Conservation (phyloP, 1,284 basidiomycete genomes). For the Moesziomyces globuligerus region DNA sequence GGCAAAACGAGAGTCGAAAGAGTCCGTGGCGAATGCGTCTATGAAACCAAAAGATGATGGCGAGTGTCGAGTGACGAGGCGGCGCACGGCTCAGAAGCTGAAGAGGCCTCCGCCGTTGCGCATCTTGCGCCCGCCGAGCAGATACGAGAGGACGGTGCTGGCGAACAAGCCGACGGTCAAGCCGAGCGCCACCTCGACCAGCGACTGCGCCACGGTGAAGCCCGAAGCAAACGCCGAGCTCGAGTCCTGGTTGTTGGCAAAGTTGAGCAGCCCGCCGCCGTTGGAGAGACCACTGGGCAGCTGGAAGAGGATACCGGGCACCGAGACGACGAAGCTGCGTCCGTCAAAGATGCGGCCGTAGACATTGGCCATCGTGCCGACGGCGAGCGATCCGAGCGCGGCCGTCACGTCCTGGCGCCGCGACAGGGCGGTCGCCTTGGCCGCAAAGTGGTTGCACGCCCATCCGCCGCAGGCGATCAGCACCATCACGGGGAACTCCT, state of each 20-base stretch:
- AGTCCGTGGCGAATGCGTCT: no score
- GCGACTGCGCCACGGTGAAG: slow-evolving; percentile 46
- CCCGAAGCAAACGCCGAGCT: slow-evolving; percentile 31
- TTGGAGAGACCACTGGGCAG: slow-evolving; percentile 85
- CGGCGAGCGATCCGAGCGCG: slow-evolving; percentile 77
- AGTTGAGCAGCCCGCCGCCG: slow-evolving; percentile 83
- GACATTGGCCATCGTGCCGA: slow-evolving; percentile 83
- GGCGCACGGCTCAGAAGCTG: slow-evolving; percentile 64
- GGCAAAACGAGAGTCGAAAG: no score
- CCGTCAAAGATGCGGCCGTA: slow-evolving; percentile 83
- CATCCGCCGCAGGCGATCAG: slow-evolving; percentile 80
- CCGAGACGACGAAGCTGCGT: slow-evolving; percentile 77
- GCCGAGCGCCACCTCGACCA: slow-evolving; percentile 64
- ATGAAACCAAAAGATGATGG: no score
- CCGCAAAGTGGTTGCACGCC: slow-evolving; percentile 67
- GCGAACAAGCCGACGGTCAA: slow-evolving; percentile 65
- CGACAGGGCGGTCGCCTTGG: slow-evolving; percentile 36
- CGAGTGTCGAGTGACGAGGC: no score
- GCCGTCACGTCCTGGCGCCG: slow-evolving; percentile 62
- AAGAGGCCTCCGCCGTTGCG: slow-evolving; percentile 59
- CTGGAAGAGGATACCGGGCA: slow-evolving; percentile 81
- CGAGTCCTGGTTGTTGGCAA: slow-evolving; percentile 68
- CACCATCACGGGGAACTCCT: slow-evolving; percentile 77
- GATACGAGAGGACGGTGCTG: slow-evolving; percentile 58
- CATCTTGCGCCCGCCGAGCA: slow-evolving; percentile 56